Percentiles rank a stretch among this genome's conserved stretches.
phyloP scores from a whole-genome alignment of 495 filamentous ascomycete species.

The Filosporella fistucella region DNA sequence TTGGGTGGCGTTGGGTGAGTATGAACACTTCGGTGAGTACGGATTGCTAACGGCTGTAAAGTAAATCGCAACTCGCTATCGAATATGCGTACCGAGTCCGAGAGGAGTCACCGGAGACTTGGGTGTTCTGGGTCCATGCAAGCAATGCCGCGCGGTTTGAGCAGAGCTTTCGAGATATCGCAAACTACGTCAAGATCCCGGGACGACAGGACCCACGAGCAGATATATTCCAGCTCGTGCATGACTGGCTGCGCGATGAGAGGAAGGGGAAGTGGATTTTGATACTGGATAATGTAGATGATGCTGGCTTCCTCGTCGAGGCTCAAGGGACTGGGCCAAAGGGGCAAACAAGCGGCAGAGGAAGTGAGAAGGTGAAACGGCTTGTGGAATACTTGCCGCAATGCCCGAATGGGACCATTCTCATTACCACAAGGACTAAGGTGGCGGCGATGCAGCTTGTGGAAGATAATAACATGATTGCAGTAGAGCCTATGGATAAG shows the following conservation, averaged over 20 bases:
- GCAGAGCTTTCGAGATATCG: slow-evolving; percentile 35
- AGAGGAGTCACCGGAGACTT: slow-evolving; percentile 34
- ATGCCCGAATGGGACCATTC: slow-evolving; percentile 28
- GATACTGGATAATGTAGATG: slow-evolving; percentile 40
- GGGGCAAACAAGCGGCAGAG: slow-evolving; percentile 15
- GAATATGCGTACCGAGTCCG: slow-evolving; percentile 30
- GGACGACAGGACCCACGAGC: slow-evolving; percentile 32
- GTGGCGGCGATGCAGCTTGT: slow-evolving; percentile 26
- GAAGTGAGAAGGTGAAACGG: neutral
- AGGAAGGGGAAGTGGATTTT: slow-evolving; percentile 34
- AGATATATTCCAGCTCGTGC: slow-evolving; percentile 36
- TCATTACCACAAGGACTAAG: slow-evolving; percentile 36
- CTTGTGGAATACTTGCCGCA: slow-evolving; percentile 28
- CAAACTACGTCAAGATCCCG: slow-evolving; percentile 30
- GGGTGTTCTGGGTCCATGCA: slow-evolving; percentile 48
- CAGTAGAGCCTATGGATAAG: slow-evolving; percentile 27
- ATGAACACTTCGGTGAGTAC: slow-evolving; percentile 1
- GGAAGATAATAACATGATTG: slow-evolving; percentile 32
- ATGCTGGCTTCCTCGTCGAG: slow-evolving; percentile 25
- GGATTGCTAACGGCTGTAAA: slow-evolving; percentile 15
- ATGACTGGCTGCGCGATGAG: slow-evolving; percentile 31
- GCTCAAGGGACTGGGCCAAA: slow-evolving; percentile 15
- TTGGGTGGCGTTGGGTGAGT: slow-evolving; percentile 24
- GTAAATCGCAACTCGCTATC: slow-evolving; percentile 27
- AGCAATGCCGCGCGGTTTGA: slow-evolving; percentile 34